Conservation (phyloP, 495 filamentous ascomycete species). For the Hyaloscypha hepaticicola region DNA sequence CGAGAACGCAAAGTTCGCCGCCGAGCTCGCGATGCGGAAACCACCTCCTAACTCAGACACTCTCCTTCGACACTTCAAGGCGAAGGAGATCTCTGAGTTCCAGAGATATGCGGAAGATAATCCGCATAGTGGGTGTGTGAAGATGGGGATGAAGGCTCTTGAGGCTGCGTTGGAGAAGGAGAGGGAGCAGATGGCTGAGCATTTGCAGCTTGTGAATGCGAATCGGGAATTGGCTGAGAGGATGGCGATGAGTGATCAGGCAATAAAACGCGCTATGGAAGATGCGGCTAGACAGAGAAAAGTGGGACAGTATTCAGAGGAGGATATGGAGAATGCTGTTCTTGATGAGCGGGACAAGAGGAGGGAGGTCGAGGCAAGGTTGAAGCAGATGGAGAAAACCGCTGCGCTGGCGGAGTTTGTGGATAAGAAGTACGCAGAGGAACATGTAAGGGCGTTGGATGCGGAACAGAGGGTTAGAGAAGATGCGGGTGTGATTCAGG, state of each 20-base stretch:
- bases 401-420: too few species aligned
- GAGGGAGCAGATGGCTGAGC: not conserved
- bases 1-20: too few species aligned
- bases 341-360: not conserved
- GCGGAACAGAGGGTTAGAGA: not conserved
- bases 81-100: not conserved
- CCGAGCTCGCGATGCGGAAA: too few species aligned
- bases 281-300: not conserved
- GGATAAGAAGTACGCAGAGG: not conserved
- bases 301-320: not conserved
- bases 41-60: too few species aligned
- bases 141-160: not conserved
- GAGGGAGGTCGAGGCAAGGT: not conserved
- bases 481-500: not conserved
- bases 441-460: not conserved
- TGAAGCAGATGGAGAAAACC: not conserved
- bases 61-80: too few species aligned
- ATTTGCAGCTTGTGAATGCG: not conserved
- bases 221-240: not conserved
- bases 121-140: not conserved
- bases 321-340: not conserved
- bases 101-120: not conserved
- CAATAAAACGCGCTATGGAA: not conserved
- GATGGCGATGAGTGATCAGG: not conserved
- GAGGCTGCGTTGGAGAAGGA: not conserved